Conservation (phyloP, 257 asterid genomes). For the Jacaranda copaia region DNA sequence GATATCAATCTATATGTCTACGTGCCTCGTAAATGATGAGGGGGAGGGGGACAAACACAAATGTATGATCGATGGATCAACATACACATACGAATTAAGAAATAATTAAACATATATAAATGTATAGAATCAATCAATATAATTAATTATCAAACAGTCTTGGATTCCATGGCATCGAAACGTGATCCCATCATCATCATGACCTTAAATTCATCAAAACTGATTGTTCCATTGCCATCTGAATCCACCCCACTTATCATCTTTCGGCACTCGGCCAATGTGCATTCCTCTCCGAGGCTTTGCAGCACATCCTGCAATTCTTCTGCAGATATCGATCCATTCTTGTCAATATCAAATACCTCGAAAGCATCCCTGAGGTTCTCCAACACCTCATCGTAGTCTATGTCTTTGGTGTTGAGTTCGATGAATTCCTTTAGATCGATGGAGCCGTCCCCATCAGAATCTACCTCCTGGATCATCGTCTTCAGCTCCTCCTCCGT, state of each 20-base stretch:
- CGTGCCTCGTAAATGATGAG: too few species aligned
- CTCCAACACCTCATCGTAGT: constrained; percentile 40
- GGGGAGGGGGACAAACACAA: too few species aligned
- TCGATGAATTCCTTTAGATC: constrained; percentile 53
- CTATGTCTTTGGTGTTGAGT: constrained; percentile 52
- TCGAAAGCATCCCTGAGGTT: constrained; percentile 50
- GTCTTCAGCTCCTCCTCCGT: constrained; percentile 46
- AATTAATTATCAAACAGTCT: not conserved
- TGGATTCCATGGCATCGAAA: not conserved
- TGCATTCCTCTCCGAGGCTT: constrained; percentile 58
- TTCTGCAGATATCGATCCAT: constrained; percentile 54
- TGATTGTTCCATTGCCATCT: constrained; percentile 50
- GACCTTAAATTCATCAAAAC: not conserved
- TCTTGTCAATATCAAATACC: constrained; percentile 55
- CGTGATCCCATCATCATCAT: constrained; percentile 7
- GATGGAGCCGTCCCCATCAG: constrained; percentile 21
- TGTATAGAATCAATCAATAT: not conserved
- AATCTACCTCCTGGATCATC: constrained; percentile 57
- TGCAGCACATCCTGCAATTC: constrained; percentile 55
- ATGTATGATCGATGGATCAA: too few species aligned
- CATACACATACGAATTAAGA: too few species aligned
- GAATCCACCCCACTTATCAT: constrained; percentile 60
- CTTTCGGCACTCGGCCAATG: constrained; percentile 51
- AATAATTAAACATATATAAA: too few species aligned
- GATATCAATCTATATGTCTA: too few species aligned